These are phyloP conservation scores for Psidium friedrichsthalianum DNA, from an alignment of 345 rosid species.

Conservation along the genomic window DNA sequence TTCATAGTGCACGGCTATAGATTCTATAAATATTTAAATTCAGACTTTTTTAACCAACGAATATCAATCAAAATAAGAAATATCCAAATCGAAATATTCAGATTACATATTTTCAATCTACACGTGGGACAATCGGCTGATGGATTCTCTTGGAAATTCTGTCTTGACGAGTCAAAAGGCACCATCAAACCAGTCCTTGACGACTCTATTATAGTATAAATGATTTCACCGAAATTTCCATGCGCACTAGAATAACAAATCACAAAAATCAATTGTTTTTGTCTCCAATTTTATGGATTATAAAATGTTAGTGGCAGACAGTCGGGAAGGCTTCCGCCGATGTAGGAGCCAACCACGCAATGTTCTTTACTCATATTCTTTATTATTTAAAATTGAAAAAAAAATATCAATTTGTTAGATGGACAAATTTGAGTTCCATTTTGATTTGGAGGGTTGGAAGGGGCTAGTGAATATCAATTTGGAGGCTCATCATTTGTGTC, in stretches of 20 bases:
- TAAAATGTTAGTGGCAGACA: neutral
- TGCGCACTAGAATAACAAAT: neutral
- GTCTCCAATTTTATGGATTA: neutral
- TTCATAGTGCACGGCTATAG: too few relatives aligned
- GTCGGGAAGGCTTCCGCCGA: neutral
- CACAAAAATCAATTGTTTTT: too few relatives aligned
- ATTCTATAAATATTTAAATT: too few relatives aligned
- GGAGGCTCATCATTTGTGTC: neutral
- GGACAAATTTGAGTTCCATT: neutral
- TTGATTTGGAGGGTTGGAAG: neutral
- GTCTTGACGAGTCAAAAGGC: neutral
- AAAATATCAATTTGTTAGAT: neutral
- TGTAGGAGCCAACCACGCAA: neutral
- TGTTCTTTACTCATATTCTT: neutral
- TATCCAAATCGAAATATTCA: too few relatives aligned
- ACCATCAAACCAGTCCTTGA: neutral
- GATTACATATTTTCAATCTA: too few relatives aligned
- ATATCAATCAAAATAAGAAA: too few relatives aligned
- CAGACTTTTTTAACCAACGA: too few relatives aligned
- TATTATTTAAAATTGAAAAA: too few relatives aligned
- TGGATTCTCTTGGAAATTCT: neutral
- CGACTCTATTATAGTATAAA: neutral
- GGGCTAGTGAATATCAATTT: neutral
- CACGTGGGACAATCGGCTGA: neutral
- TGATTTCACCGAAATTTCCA: neutral